Conservation (phyloP, 1,139 yeast species). For the Hanseniaspora sp. region DNA sequence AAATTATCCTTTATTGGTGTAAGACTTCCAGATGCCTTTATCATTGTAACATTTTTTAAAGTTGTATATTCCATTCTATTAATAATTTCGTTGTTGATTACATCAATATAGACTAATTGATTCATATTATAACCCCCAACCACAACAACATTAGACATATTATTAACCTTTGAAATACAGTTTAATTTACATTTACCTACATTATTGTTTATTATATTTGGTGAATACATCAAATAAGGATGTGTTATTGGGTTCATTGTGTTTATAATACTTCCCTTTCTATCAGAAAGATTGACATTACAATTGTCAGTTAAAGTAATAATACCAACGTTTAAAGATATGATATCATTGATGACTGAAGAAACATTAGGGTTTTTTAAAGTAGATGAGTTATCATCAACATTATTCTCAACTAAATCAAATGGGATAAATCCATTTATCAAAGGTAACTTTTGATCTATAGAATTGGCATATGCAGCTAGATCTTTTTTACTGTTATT, state of each 20-base stretch:
- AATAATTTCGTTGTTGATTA: neutral
- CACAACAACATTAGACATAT: conserved; percentile 7
- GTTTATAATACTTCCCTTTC: conserved; percentile 3
- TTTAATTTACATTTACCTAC: neutral
- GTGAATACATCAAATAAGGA: conserved; percentile 13
- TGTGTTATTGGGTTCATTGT: conserved; percentile 14
- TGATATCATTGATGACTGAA: neutral
- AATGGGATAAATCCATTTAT: conserved; percentile 14
- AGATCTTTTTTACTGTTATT: neutral
- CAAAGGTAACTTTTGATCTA: conserved; percentile 7
- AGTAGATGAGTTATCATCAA: neutral
- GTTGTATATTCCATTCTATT: conserved; percentile 6
- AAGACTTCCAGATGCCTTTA: neutral
- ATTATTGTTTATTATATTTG: conserved; percentile 4
- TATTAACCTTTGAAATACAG: conserved; percentile 5
- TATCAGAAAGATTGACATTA: conserved; percentile 9
- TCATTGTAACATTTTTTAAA: conserved; percentile 3
- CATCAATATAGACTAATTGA: conserved; percentile 9
- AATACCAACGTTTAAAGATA: neutral
- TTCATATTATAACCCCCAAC: conserved; percentile 14
- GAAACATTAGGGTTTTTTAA: neutral
- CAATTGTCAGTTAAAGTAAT: conserved; percentile 10
- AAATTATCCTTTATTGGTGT: conserved; percentile 2
- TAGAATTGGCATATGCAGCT: neutral
- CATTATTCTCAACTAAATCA: conserved; percentile 10